These are phyloP conservation scores for Candida takata DNA, from an alignment of 805 yeast species.

Conservation along the genomic window DNA sequence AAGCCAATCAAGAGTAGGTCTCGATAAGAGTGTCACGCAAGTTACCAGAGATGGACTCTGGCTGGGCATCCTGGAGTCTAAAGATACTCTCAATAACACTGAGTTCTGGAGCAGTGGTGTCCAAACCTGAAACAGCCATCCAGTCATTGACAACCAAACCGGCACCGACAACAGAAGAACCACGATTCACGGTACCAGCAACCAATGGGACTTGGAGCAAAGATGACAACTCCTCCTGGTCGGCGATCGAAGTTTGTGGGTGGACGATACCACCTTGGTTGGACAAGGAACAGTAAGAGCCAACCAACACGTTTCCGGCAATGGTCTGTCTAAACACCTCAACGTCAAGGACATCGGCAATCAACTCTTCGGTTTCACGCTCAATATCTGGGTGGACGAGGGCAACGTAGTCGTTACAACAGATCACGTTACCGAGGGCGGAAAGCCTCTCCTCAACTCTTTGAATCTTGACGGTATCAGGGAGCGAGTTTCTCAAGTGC, in stretches of 20 bases:
- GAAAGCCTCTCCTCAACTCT: constrained; percentile 96
- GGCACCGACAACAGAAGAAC: constrained; percentile 96
- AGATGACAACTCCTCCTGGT: constrained; percentile 95
- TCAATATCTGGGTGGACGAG: constrained; percentile 98
- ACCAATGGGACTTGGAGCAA: constrained; percentile 94
- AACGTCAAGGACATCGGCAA: constrained; percentile 96
- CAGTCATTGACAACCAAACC: constrained; percentile 99
- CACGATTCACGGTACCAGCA: constrained; percentile 98
- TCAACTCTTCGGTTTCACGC: constrained; percentile 97
- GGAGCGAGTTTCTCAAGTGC: constrained; percentile 94
- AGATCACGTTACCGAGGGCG: constrained; percentile 95
- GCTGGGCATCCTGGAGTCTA: constrained; percentile 86
- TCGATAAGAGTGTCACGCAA: constrained; percentile 89
- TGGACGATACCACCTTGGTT: constrained; percentile 98
- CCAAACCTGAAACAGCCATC: constrained; percentile 94
- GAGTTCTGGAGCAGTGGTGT: constrained; percentile 97
- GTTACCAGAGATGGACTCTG: constrained; percentile 76
- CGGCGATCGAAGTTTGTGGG: constrained; percentile 95
- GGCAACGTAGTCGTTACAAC: constrained; percentile 98
- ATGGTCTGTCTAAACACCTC: constrained; percentile 99
- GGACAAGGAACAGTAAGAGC: constrained; percentile 89
- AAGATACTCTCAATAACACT: constrained; percentile 95
- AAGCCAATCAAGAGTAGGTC: constrained; percentile 56
- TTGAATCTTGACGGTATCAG: constrained; percentile 92
- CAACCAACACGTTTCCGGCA: constrained; percentile 96